A percentile compares a stretch with the other conserved stretches of the same genome.
phyloP scores from a whole-genome alignment of 352 stramenopile species.

The Bremia lactucae region DNA sequence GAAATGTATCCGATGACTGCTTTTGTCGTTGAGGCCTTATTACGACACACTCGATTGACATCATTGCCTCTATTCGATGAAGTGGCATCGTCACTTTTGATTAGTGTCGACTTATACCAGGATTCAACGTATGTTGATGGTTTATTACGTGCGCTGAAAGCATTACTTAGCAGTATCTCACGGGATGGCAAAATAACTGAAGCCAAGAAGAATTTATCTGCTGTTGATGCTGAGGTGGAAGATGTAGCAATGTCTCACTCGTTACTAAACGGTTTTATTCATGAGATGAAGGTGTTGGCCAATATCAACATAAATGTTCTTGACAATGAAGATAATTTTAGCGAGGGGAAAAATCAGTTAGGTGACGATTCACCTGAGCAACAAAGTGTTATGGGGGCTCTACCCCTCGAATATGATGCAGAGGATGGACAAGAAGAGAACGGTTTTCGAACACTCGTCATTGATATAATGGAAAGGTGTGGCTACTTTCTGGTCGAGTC shows the following conservation, averaged over 20 bases:
- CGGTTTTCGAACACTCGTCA: slow-evolving; percentile 38
- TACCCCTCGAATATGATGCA: slow-evolving; percentile 61
- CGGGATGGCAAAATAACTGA: slow-evolving; percentile 10
- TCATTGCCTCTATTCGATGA: slow-evolving; percentile 71
- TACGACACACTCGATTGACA: slow-evolving; percentile 50
- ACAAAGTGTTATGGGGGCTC: slow-evolving; percentile 40
- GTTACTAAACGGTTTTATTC: slow-evolving; percentile 39
- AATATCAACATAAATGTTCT: slow-evolving; percentile 21
- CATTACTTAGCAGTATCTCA: slow-evolving; percentile 38
- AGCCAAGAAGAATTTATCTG: background rate
- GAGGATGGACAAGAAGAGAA: slow-evolving; percentile 16
- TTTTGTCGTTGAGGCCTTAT: slow-evolving; percentile 61
- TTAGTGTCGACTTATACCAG: slow-evolving; percentile 69
- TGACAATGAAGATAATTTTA: slow-evolving; percentile 10
- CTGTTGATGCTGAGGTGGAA: background rate
- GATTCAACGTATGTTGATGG: slow-evolving; percentile 36
- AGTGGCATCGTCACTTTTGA: slow-evolving; percentile 54
- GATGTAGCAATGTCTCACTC: slow-evolving; percentile 7
- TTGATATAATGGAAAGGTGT: slow-evolving; percentile 70
- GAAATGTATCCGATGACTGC: slow-evolving; percentile 60
- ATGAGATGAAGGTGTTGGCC: slow-evolving; percentile 50
- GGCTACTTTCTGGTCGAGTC: slow-evolving; percentile 63
- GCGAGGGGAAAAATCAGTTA: slow-evolving; percentile 7
- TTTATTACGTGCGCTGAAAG: slow-evolving; percentile 52
- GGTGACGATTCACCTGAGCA: slow-evolving; percentile 2